These are phyloP conservation scores for Globisporangium canariense DNA, from an alignment of 352 stramenopile species.

Conservation along the genomic window DNA sequence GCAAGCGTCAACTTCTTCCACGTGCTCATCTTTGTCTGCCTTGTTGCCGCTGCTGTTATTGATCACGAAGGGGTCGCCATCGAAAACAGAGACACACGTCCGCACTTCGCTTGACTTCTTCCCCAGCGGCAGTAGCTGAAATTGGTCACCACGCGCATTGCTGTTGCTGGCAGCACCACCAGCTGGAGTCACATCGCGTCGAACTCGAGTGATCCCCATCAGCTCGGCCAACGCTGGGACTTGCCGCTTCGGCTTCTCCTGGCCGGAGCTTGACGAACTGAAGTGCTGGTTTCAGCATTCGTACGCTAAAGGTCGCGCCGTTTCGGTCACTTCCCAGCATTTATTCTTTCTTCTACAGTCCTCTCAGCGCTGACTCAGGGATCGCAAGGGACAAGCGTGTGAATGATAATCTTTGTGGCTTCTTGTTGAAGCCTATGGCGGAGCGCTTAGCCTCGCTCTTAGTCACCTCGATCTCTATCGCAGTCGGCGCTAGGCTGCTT, in stretches of 20 bases:
- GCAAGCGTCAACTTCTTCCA: conserved; percentile 1
- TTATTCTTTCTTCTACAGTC: too few relatives aligned
- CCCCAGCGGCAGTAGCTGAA: neutral
- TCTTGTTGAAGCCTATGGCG: too few relatives aligned
- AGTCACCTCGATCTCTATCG: too few relatives aligned
- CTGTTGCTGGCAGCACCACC: neutral
- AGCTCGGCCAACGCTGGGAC: neutral
- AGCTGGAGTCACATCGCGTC: neutral
- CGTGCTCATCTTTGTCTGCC: neutral
- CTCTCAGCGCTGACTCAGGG: too few relatives aligned
- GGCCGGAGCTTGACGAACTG: neutral
- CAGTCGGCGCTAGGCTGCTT: neutral
- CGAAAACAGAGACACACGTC: neutral
- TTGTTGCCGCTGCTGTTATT: neutral
- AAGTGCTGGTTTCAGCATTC: neutral
- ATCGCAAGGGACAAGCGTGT: too few relatives aligned
- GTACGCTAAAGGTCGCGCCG: conserved; percentile 10
- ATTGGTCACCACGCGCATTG: neutral
- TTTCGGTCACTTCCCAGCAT: conserved; percentile 6
- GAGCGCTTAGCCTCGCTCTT: too few relatives aligned
- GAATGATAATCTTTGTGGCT: too few relatives aligned
- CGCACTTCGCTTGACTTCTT: conserved; percentile 1
- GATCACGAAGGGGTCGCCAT: neutral
- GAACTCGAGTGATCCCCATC: conserved; percentile 16
- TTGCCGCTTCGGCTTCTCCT: neutral